phyloP scores from a whole-genome alignment of 148 eudicot species.

The Pharnaceum exiguum region DNA sequence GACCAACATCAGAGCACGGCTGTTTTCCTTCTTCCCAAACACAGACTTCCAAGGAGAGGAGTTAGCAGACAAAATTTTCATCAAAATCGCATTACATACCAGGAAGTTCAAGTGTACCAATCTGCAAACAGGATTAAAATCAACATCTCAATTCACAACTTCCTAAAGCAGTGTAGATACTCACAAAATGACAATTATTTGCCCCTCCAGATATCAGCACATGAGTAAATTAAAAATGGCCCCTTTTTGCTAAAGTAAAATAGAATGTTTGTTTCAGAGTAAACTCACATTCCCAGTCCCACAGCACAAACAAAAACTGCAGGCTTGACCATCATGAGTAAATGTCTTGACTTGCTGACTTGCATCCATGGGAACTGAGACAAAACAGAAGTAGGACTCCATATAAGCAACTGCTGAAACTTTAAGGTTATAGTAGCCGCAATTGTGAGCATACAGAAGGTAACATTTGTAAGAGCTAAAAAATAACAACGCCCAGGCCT shows the following conservation, averaged over 20 bases:
- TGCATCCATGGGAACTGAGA: constrained; percentile 49
- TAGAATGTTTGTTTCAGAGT: background rate
- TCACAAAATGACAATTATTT: background rate
- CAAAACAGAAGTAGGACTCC: constrained; percentile 3
- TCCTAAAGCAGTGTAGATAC: background rate
- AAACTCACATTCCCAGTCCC: constrained; percentile 34
- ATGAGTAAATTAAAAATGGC: no score
- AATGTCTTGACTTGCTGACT: constrained; percentile 34
- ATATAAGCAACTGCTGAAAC: background rate
- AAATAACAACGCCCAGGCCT: no score
- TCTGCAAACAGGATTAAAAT: constrained; percentile 14
- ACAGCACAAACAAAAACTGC: constrained; percentile 31
- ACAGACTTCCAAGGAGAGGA: constrained; percentile 19
- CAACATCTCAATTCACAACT: background rate
- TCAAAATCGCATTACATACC: constrained; percentile 21
- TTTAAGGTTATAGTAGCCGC: background rate
- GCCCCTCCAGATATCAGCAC: no score
- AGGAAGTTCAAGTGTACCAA: constrained; percentile 23
- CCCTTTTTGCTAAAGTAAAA: background rate
- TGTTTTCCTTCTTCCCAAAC: constrained; percentile 36
- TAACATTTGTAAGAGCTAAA: no score
- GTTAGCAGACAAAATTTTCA: constrained; percentile 25
- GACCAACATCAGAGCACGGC: constrained; percentile 33
- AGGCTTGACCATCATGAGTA: constrained; percentile 37
- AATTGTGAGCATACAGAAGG: no score